Evolutionary conservation across 169 alveolate genomes (phyloP), one percentile per base, ranked within the genome.

Genomic region (Besnoitia besnoiti): DNA sequence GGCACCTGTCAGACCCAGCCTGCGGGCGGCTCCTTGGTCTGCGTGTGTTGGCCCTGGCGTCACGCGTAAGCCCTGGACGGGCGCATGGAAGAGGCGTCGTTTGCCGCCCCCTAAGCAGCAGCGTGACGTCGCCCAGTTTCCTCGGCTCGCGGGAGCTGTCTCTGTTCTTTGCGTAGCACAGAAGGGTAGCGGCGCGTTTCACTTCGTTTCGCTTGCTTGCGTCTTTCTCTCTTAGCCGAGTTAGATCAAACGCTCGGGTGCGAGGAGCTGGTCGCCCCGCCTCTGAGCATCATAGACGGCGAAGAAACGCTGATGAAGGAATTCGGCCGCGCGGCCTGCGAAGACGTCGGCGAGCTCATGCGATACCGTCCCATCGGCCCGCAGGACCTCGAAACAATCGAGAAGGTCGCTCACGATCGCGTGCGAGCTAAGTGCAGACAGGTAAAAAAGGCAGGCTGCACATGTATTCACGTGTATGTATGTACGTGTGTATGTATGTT

Each of bases 311-410:
- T 73, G 82, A 39, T 73, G 46, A 24, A 30, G 8, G 82, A 73
- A 42, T 73, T 73, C 46, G 82, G 82, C 10, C 12, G 24, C 12
- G 67, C 67, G 1, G 67, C 67, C n/a, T 55, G 33, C 12, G 67
- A 19, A n/a, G 46, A 73, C 24, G 46, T 73, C 24, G 82, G 82
- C 39, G 47, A 73, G n/a, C 82, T 73, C 44, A 73, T 73, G 82
- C 46, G 16, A 8, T 73, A 73, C 82, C 39, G 82, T 39, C 82
- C 82, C 2, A 73, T 73, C 46, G 47, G 82, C n/a, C 46, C 82
- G 82, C 39, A 7, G 44, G 82, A 73, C 24, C 47, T 73, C 82
- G 82, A 73, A 42, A 37, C n/a, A 27, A n/a, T 73, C n/a, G 82
- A 73, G 46, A n/a, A 0, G 46, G 82, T 37, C 46, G 82, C 82